Evolutionary conservation across 2,329 filamentous ascomycete species (phyloP), one percentile per base, ranked within the genome.

Genomic region (Claviceps sp.): DNA sequence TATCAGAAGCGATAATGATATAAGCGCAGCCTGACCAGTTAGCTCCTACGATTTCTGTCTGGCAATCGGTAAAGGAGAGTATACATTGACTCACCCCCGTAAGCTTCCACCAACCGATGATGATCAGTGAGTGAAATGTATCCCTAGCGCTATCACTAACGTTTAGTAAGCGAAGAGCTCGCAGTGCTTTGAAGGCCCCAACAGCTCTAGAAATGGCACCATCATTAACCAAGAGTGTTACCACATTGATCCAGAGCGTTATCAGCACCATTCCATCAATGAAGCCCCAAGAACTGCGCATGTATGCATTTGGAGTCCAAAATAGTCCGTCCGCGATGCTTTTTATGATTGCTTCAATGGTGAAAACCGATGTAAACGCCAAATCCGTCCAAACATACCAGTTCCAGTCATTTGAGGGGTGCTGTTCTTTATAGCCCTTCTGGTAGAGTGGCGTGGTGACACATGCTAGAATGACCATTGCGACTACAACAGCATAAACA

Each of bases 371-470:
- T 2, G 91, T 89, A 64, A 98, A 98, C 6, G 87, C 84, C 67
- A 94, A 75, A 65, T 98, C 93, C 13, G 87, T 87, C 80, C 88
- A 97, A 5, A 94, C 86, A 64, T 96, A 97, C 93, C 94, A 98
- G 62, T 91, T 93, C 53, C 74, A 76, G 46, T 79, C 71, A 54
- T 74, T 81, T 62, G 81, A 81, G 1, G 68, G 63, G 44, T 81
- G 75, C 5, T 66, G 72, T 50, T 78, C 66, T 60, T 90, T 91
- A 63, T 96, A 94, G 59, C 89, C 77, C 64, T 86, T 89, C 64
- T 98, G 93, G 64, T 94, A 98, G 16, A 98, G 73, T 0, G 93
- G 93, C 1, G 93, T 98, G 1, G 90, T 95, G 49, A 97, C 76
- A 63, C 91, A 98, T 34, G 93, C 93, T 50, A 98, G 77, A 45